phyloP scores from a whole-genome alignment of 2,329 filamentous ascomycete genomes.

The Mycosphaerella sp. region DNA sequence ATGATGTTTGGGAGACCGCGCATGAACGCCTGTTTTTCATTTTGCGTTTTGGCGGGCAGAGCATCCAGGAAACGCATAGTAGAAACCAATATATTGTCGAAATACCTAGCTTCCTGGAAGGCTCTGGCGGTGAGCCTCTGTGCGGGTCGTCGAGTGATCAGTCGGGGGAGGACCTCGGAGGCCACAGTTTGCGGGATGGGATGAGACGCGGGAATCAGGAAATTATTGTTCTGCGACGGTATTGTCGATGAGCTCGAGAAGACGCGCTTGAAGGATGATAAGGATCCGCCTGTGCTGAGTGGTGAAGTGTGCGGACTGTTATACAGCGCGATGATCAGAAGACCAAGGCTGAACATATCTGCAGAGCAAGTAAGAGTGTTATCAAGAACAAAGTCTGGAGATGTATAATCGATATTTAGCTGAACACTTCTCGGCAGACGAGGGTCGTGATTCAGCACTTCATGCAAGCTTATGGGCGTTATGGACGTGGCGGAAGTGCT shows the following conservation, averaged over 20 bases:
- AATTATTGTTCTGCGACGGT: conserved; percentile 76
- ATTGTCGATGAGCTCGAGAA: conserved; percentile 73
- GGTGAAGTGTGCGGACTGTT: conserved; percentile 91
- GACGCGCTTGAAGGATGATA: conserved; percentile 76
- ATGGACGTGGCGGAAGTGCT: conserved; percentile 62
- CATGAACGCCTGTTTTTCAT: conserved; percentile 88
- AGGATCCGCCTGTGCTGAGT: conserved; percentile 70
- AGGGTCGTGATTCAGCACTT: conserved; percentile 78
- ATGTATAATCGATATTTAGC: conserved; percentile 85
- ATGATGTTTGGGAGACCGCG: conserved; percentile 80
- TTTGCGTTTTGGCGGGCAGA: conserved; percentile 83
- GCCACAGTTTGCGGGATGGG: conserved; percentile 73
- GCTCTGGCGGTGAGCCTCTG: conserved; percentile 81
- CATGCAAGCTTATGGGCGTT: conserved; percentile 71
- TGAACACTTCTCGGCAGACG: conserved; percentile 76
- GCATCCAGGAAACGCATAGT: conserved; percentile 92
- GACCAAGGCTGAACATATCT: conserved; percentile 89
- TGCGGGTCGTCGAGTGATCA: conserved; percentile 81
- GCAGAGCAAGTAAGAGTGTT: conserved; percentile 75
- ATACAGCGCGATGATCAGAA: conserved; percentile 83
- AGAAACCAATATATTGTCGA: conserved; percentile 93
- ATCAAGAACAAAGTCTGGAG: conserved; percentile 90
- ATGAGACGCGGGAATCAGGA: conserved; percentile 60
- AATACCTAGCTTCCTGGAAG: conserved; percentile 92
- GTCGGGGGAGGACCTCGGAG: conserved; percentile 67